Evolutionary conservation across 805 yeast species (phyloP), one percentile per base, ranked within the genome.

Genomic region (Saccharomycopsis babjevae): DNA sequence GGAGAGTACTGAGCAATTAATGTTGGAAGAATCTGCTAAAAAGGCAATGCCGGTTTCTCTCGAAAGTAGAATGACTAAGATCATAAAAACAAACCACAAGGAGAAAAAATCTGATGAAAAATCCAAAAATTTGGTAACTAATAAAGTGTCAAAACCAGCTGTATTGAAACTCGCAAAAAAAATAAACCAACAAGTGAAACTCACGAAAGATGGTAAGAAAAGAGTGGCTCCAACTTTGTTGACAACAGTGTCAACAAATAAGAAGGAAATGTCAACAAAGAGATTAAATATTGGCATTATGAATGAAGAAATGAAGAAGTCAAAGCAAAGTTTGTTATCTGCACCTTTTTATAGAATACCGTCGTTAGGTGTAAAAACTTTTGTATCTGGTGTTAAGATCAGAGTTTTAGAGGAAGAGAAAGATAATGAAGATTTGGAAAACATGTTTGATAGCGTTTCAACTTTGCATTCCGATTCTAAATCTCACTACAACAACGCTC

Each of bases 1-100:
- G 0, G 98, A 93, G 68, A 86, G 94, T 71, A 80, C 86, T 1
- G 86, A 83, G 59, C 97, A 92, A 71, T 76, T 93, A 60, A 70
- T 74, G 4, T 73, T 93, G 25, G 97, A 91, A 66, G 89, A 85
- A 43, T 77, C 77, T 63, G 83, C 89, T 1, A 38, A 46, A 30
- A 55, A 59, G 5, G 22, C 13, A 2, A 32, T 32, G 25, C 52
- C 34, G 5, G 25, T 10, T 25, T 55, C 50, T 13, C 58, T 70
- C 58, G 73, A 70, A 52, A 68, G 68, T 54, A 75, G 74, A 59
- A 71, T 80, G 75, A 80, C 77, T 57, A 70, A 71, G 56, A 66
- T 81, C 10, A 74, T 79, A 77, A 61, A 56, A 13, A 59, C 54
- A 58, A 50, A 52, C 28, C 32, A 57, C n/a, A 56, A 28, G 28